phyloP scores from a whole-genome alignment of 176 grass and related monocot species.

The Musa schizocarpa region DNA sequence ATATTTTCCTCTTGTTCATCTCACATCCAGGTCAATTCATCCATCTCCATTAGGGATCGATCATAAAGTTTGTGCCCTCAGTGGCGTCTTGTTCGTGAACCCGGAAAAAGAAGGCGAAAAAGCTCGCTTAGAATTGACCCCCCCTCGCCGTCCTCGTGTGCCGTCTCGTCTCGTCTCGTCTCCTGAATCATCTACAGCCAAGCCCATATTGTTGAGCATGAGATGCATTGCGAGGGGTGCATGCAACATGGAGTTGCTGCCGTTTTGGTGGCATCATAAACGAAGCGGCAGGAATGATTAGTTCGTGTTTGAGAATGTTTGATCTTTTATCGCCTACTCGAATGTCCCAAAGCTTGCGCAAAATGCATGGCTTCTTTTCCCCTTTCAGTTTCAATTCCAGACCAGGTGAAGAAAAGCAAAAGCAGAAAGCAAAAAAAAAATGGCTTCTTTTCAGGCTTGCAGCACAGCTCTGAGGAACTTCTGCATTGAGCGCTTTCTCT shows the following conservation, averaged over 20 bases:
- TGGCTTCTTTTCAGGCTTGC: background rate
- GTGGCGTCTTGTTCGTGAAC: background rate
- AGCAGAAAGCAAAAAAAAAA: background rate
- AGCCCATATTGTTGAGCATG: no score
- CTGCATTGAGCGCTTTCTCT: background rate
- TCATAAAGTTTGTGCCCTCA: constrained; percentile 7
- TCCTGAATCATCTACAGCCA: background rate
- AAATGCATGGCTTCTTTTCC: no score
- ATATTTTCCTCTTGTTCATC: background rate
- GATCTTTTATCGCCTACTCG: no score
- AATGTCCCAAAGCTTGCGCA: no score
- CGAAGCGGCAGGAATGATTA: no score
- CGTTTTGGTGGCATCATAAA: no score
- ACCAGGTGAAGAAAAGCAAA: background rate
- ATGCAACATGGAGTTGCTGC: no score
- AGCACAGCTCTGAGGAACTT: background rate
- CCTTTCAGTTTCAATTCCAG: background rate
- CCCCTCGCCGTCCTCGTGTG: background rate
- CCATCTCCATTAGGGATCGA: background rate
- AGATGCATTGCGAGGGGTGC: no score
- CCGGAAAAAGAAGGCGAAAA: background rate
- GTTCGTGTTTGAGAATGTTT: no score
- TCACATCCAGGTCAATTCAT: background rate
- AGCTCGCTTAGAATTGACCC: background rate
- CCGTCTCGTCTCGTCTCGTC: background rate